Evolutionary conservation across 306 rosid species (phyloP), one percentile per base, ranked within the genome.

Genomic region (Cucumis melo): DNA sequence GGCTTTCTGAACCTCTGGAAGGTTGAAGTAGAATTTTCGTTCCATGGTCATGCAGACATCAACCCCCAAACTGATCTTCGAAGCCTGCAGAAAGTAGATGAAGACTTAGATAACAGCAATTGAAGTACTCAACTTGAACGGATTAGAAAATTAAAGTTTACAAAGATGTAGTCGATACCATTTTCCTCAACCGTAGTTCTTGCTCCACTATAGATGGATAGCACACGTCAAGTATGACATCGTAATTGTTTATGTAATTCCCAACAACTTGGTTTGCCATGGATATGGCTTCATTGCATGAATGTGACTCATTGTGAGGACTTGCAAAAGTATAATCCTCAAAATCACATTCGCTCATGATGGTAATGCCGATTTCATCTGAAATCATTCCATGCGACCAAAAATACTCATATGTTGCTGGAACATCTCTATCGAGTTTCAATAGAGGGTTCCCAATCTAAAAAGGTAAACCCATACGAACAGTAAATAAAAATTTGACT

Each of bases 341-440:
- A 64, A 91, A 91, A 75, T 91, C 87, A 8, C 98, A 93, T 3
- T 88, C 84, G 2, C 86, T 88, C 87, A 55, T 81, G 78, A 93
- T 85, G 42, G 89, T 65, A 41, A 90, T 87, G 53, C 90, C 91
- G 51, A 90, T 20, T 87, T 93, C 98, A 81, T 93, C 98, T 0
- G 98, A 93, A 79, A 93, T 85, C 98, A 93, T 87, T 80, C 98
- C 97, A 15, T 93, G 98, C 0, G 98, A 93, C 98, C 98, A 93
- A 61, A 87, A 91, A 76, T 61, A 91, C 83, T 93, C 98, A 23
- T 93, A 93, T 17, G 87, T 84, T 75, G 97, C 90, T 32, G 86
- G 88, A 80, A 67, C 2, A 81, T 93, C 98, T 71, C 87, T 91
- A 36, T 88, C 91, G 20, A 90, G 88, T 78, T 78, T 87, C 64